Conservation (phyloP, 2,329 filamentous ascomycete species). For the Talaromyces islandicus region DNA sequence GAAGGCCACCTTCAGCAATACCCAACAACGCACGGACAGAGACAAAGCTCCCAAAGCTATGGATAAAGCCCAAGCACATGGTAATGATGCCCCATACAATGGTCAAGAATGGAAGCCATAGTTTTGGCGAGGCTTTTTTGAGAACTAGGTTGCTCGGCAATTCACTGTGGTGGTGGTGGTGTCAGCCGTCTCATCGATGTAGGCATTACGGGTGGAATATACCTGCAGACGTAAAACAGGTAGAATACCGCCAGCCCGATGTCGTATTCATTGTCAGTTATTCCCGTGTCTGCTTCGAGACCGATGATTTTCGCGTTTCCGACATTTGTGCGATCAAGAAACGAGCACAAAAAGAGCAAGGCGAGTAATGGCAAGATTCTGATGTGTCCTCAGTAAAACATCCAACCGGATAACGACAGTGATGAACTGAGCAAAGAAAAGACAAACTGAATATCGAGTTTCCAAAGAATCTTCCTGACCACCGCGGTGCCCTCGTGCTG, state of each 20-base stretch:
- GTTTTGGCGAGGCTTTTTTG: slow-evolving; percentile 54
- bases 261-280: slow-evolving; percentile 59
- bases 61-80: slow-evolving; percentile 33
- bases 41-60: slow-evolving; percentile 49
- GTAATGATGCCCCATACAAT: slow-evolving; percentile 54
- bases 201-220: slow-evolving; percentile 11
- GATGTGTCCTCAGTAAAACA: slow-evolving; percentile 6
- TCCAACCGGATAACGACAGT: too few species aligned
- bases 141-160: slow-evolving; percentile 60
- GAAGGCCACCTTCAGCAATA: slow-evolving; percentile 57
- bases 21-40: slow-evolving; percentile 58
- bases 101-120: slow-evolving; percentile 56
- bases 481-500: slow-evolving; percentile 25
- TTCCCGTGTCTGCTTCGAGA: slow-evolving; percentile 52
- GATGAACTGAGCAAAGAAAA: background rate
- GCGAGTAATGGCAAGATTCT: slow-evolving; percentile 60
- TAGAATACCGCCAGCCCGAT: slow-evolving; percentile 61
- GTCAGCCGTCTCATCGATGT: background rate
- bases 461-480: slow-evolving; percentile 41
- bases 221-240: slow-evolving; percentile 53
- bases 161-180: slow-evolving; percentile 39
- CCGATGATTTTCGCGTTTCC: slow-evolving; percentile 64
- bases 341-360: slow-evolving; percentile 60
- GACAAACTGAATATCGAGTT: slow-evolving; percentile 47
- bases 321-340: slow-evolving; percentile 65